These are phyloP conservation scores for Elaeagnus macrophylla DNA, from an alignment of 306 rosid species.

Conservation along the genomic window DNA sequence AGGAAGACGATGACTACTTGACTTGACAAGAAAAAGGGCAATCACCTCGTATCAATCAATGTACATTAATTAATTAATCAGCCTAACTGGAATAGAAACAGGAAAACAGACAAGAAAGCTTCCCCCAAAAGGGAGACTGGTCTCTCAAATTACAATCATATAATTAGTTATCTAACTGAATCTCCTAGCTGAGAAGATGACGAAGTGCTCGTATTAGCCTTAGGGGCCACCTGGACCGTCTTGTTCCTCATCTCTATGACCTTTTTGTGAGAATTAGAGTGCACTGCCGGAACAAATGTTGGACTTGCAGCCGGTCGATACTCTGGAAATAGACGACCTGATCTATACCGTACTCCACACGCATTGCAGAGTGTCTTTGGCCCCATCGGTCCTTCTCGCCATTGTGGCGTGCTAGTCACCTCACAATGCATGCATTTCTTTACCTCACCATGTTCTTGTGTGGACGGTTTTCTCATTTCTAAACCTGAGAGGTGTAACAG, in stretches of 20 bases:
- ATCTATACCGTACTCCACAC: conserved; percentile 83
- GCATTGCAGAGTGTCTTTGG: conserved; percentile 90
- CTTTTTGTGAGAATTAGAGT: conserved; percentile 78
- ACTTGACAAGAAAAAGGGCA: no score
- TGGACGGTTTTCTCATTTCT: conserved; percentile 20
- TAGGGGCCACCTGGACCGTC: conserved; percentile 13
- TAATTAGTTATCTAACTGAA: conserved; percentile 23
- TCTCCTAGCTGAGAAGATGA: conserved; percentile 27
- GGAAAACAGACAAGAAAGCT: conserved; percentile 35
- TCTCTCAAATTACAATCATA: conserved; percentile 28
- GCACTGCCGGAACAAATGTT: conserved; percentile 49
- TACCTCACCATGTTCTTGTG: conserved; percentile 13
- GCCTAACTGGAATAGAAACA: conserved; percentile 24
- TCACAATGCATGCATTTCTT: conserved; percentile 66
- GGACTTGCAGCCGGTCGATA: conserved; percentile 87
- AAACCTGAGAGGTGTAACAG: conserved; percentile 20
- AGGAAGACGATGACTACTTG: no score
- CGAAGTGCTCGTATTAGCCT: conserved; percentile 21
- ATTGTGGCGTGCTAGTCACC: conserved; percentile 69
- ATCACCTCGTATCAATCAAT: conserved; percentile 29
- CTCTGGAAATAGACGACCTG: conserved; percentile 77
- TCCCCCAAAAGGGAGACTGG: conserved; percentile 26
- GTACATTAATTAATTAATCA: conserved; percentile 37
- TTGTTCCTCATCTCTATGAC: conserved; percentile 69
- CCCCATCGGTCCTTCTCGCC: conserved; percentile 89